Evolutionary conservation across 306 rosid species (phyloP), one percentile per base, ranked within the genome.

Genomic region (Nissolia schottii): DNA sequence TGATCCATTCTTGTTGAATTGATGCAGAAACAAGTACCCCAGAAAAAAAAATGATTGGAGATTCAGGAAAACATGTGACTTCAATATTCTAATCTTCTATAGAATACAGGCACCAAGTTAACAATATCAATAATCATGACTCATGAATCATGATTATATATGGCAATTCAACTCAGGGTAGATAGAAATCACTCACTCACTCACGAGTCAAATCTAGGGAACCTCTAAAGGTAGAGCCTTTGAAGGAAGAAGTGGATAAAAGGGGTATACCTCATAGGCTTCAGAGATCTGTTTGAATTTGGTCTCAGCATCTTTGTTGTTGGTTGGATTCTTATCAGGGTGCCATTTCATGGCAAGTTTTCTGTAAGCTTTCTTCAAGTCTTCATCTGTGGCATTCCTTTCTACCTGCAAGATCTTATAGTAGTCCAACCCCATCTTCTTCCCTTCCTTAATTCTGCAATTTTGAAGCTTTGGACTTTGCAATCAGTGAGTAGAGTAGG

Each of bases 321-420:
- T 86, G 80, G 57, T 77, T 22, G 90, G 96, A 34, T 92, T 92
- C 83, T 92, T 92, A 57, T 92, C 97, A 70, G 97, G 96, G 77
- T 92, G 97, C 97, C 97, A 92, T 79, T 88, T 92, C 97, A 92
- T 92, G 28, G 92, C 97, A 69, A 92, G 92, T 62, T 85, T 92
- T 78, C 86, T 83, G 70, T 89, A 92, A 3, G 78, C 89, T 66
- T 82, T 92, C 87, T 92, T 92, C 86, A 92, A 77, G 10, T 92
- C 97, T 16, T 92, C 97, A 16, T 87, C 97, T 0, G 70, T 76
- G n/a, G 87, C 95, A 70, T 28, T 86, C 82, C 70, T 86, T 11
- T 92, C 92, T 24, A 92, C 96, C 83, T 88, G 87, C 87, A 92
- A 77, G 62, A 86, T 48, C 87, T 82, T 85, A 54, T 88, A 92